Evolutionary conservation across 306 rosid species (phyloP).

Genomic region (Clitoria ternatea): DNA sequence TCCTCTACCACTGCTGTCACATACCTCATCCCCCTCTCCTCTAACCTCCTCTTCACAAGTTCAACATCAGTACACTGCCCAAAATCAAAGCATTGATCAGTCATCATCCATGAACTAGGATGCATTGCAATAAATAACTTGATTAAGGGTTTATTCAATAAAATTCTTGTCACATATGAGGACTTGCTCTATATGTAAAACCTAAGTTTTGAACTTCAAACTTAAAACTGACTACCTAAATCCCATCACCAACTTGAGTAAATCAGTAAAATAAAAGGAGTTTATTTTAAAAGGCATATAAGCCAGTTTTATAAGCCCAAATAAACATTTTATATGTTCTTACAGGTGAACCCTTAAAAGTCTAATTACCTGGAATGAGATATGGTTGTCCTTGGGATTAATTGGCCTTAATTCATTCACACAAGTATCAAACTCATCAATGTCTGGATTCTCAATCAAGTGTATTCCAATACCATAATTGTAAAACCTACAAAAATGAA

Average conservation of each 20-base stretch:
- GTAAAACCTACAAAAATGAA: slow-evolving; percentile 47
- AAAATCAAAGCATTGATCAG: not conserved
- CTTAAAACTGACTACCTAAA: too few species aligned
- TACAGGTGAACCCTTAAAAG: not conserved
- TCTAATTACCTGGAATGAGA: slow-evolving; percentile 63
- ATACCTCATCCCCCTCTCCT: slow-evolving; percentile 67
- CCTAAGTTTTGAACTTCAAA: too few species aligned
- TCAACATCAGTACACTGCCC: slow-evolving; percentile 75
- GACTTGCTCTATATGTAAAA: too few species aligned
- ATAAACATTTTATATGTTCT: not conserved
- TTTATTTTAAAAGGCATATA: not conserved
- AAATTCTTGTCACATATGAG: not conserved
- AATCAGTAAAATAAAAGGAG: too few species aligned
- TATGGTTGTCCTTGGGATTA: slow-evolving; percentile 79
- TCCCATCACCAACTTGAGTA: too few species aligned
- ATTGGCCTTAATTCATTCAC: slow-evolving; percentile 45
- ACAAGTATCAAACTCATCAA: slow-evolving; percentile 40
- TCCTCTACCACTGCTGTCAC: slow-evolving; percentile 74
- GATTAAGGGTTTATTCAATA: not conserved
- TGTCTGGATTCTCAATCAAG: slow-evolving; percentile 65
- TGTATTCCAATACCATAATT: slow-evolving; percentile 84
- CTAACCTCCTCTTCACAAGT: slow-evolving; percentile 64
- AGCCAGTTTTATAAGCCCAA: not conserved
- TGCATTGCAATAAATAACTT: not conserved
- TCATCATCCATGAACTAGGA: not conserved